Percentiles rank a stretch among this genome's conserved stretches.
phyloP scores from a whole-genome alignment of 2,329 filamentous ascomycete species.

The Dryadomyces quercus-mongolicae region DNA sequence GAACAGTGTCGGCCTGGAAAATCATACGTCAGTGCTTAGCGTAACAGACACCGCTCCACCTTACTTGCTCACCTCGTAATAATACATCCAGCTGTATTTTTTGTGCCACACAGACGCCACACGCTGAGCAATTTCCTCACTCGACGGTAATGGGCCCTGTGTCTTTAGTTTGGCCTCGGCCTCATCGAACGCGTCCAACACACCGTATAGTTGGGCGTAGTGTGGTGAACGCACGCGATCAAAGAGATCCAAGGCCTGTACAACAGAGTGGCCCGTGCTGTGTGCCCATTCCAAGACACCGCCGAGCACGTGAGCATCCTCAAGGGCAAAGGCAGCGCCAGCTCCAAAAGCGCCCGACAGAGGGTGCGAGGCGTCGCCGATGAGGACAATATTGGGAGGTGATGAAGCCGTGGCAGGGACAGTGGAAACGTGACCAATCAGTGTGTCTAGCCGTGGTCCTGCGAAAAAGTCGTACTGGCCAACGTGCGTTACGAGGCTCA shows the following conservation, averaged over 20 bases:
- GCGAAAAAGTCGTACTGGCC: constrained; percentile 6
- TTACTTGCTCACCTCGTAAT: constrained; percentile 8
- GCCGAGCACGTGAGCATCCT: constrained; percentile 2
- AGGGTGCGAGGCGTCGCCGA: constrained; percentile 44
- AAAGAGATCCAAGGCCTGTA: not conserved
- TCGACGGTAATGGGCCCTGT: not conserved
- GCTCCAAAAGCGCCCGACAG: constrained; percentile 5
- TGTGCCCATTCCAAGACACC: constrained; percentile 2
- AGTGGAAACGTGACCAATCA: constrained; percentile 19
- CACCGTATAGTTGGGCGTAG: constrained; percentile 2
- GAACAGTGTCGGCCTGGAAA: too few relatives aligned
- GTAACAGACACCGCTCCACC: too few relatives aligned
- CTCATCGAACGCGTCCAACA: constrained; percentile 8
- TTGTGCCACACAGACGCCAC: not conserved
- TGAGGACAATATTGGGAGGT: too few relatives aligned
- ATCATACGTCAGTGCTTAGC: too few relatives aligned
- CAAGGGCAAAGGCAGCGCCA: constrained; percentile 5
- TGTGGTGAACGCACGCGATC: constrained; percentile 5
- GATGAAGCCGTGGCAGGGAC: too few relatives aligned
- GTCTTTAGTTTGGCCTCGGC: constrained; percentile 7
- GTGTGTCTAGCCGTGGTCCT: constrained; percentile 1
- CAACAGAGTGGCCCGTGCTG: not conserved
- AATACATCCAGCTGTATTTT: constrained; percentile 5
- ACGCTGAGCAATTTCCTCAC: constrained; percentile 3
- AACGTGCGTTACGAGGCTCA: constrained; percentile 12